Conservation (phyloP, 2,329 filamentous ascomycete species). For the Ophiocordyceps australis region DNA sequence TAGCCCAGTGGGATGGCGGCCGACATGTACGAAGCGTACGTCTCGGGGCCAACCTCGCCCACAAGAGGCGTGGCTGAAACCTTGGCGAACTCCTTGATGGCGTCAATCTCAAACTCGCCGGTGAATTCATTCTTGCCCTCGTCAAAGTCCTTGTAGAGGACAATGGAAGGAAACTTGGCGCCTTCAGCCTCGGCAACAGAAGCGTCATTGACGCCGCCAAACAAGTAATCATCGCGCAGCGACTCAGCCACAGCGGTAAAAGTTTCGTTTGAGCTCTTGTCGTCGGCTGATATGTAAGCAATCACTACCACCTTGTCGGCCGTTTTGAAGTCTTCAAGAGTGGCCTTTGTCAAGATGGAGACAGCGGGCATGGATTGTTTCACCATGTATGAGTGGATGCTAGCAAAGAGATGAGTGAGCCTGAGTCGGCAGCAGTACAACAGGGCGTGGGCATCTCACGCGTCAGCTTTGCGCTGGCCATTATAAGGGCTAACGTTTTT, state of each 20-base stretch:
- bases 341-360: constrained; percentile 63
- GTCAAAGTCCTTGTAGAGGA: constrained; percentile 96
- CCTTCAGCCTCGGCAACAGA: constrained; percentile 77
- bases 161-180: constrained; percentile 68
- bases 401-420: constrained; percentile 6
- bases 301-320: constrained; percentile 93
- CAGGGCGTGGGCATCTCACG: constrained; percentile 28
- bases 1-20: constrained; percentile 86
- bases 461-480: constrained; percentile 75
- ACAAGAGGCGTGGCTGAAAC: constrained; percentile 74
- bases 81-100: constrained; percentile 71
- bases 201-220: constrained; percentile 73
- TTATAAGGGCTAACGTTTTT: constrained; percentile 70
- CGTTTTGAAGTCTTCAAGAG: constrained; percentile 89
- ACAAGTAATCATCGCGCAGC: constrained; percentile 81
- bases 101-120: constrained; percentile 61
- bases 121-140: constrained; percentile 80
- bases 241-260: constrained; percentile 57
- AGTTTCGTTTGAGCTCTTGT: constrained; percentile 75
- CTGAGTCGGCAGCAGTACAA: too few species aligned
- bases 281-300: constrained; percentile 64
- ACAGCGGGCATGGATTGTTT: constrained; percentile 94
- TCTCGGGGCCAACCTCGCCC: constrained; percentile 92
- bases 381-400: constrained; percentile 76
- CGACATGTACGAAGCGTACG: constrained; percentile 88